Evolutionary conservation across 1,139 yeast species (phyloP).

Genomic region (Zygotorulaspora mrakii): DNA sequence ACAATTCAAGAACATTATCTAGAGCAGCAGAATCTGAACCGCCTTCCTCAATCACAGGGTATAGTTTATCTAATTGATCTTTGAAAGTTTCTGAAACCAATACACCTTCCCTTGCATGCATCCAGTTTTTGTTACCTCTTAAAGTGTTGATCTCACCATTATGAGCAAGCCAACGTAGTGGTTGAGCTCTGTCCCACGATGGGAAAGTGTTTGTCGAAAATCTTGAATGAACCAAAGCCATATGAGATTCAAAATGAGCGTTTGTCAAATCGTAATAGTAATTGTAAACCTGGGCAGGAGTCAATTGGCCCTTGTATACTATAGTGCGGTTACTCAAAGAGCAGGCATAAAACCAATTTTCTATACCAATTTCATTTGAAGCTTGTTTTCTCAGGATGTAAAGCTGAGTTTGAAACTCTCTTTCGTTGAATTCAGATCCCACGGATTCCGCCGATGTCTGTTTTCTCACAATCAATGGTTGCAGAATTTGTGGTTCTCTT

Average conservation of each 20-base stretch:
- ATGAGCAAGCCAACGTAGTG: conserved; percentile 95
- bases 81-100: conserved; percentile 86
- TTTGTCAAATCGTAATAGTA: conserved; percentile 91
- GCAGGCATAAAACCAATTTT: conserved; percentile 97
- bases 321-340: conserved; percentile 85
- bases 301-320: conserved; percentile 96
- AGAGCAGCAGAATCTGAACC: conserved; percentile 99
- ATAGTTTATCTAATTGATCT: conserved; percentile 83
- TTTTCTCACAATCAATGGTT: conserved; percentile 76
- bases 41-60: conserved; percentile 96
- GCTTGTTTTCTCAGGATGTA: conserved; percentile 86
- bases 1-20: conserved; percentile 88
- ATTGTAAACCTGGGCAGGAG: conserved; percentile 92
- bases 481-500: conserved; percentile 86
- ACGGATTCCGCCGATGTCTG: conserved; percentile 40
- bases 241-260: conserved; percentile 91
- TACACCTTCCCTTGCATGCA: conserved; percentile 98
- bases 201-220: conserved; percentile 98
- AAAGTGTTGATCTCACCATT: conserved; percentile 97
- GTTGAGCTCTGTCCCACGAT: conserved; percentile 99
- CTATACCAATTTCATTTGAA: conserved; percentile 85
- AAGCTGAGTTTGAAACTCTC: conserved; percentile 75
- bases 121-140: conserved; percentile 98
- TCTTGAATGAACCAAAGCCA: conserved; percentile 94
- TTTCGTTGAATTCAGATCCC: conserved; percentile 56